These are phyloP conservation scores for Saccharomyces pastorianus DNA, from an alignment of 1,139 yeast genomes.

Conservation along the genomic window DNA sequence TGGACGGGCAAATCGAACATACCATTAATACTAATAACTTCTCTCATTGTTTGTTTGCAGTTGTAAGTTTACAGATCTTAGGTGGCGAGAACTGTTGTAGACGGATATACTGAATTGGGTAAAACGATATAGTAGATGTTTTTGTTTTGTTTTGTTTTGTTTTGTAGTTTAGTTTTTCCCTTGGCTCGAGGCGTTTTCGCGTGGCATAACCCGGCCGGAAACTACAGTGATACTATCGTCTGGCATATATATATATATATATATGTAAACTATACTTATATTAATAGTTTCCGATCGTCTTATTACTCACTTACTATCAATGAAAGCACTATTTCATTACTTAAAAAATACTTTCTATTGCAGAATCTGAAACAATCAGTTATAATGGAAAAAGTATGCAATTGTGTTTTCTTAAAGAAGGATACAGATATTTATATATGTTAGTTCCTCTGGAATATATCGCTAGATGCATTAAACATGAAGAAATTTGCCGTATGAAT, in stretches of 20 bases:
- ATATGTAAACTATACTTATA: too few species aligned
- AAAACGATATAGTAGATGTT: background rate
- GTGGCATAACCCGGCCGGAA: background rate
- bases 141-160: background rate
- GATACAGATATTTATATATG: background rate
- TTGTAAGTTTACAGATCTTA: background rate
- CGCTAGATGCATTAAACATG: background rate
- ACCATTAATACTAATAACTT: slow-evolving; percentile 81
- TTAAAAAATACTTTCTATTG: background rate
- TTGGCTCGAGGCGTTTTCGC: slow-evolving; percentile 1
- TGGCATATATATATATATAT: background rate
- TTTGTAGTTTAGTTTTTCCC: background rate
- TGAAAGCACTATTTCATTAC: background rate
- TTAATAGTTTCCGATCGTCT: background rate
- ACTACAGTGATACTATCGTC: background rate
- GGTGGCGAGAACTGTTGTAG: background rate
- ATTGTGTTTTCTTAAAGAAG: background rate
- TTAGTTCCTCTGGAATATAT: background rate
- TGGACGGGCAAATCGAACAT: background rate
- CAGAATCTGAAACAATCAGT: background rate
- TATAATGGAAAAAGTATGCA: background rate
- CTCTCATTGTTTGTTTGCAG: slow-evolving; percentile 51
- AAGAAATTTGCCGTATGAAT: background rate
- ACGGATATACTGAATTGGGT: background rate
- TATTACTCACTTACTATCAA: background rate